Base-by-base conservation (phyloP, 2,329 filamentous ascomycete species). In the Macrophomina phaseolina region DNA sequence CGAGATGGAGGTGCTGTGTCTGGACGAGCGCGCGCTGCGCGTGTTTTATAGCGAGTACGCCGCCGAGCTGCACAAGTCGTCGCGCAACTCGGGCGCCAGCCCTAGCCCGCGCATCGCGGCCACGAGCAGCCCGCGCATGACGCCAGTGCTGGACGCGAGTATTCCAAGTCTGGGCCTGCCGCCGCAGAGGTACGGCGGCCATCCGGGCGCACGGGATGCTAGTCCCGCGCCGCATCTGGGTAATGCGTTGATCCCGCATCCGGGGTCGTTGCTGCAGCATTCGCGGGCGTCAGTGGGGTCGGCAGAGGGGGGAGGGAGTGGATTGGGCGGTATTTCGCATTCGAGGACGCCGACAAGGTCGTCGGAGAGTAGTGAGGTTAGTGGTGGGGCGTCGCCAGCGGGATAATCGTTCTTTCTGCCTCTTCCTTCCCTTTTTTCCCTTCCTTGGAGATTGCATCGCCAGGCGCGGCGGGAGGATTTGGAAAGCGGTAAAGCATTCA, bases 1-100 rank as follows among this genome's bases (percentile, higher is more conserved):
- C 36, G 77, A 80, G 34, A 72, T 85, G 36, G 80, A 82, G 69
- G 72, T 72, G 0, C 82, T 84, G 66, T 84, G 83, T 68, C 71
- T 72, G 0, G 77, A 83, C 65, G 71, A 76, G 32, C 69, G 72
- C 9, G 73, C 75, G 1, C 74, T 85, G 14, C 74, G 77, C 2
- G 65, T 68, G 1, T 82, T 85, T 69, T 85, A 83, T 69, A 71
- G 74, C 2, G 75, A 80, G 48, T 72, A 71, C 0, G 70, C 74
- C 16, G 78, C 71, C n/a, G 74, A 77, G 38, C 75, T 74, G 0
- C 73, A 75, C 52, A 64, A 52, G 40, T 23, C 23, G 23, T 23
- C 23, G 23, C 23, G 23, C 23, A 23, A 23, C 23, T 23, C 23
- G 23, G 23, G 23, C 23, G 23, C 23, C 23, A 23, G 23, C 23